phyloP scores from a whole-genome alignment of 202 grass and related monocot genomes.

The Digitaria exilis region DNA sequence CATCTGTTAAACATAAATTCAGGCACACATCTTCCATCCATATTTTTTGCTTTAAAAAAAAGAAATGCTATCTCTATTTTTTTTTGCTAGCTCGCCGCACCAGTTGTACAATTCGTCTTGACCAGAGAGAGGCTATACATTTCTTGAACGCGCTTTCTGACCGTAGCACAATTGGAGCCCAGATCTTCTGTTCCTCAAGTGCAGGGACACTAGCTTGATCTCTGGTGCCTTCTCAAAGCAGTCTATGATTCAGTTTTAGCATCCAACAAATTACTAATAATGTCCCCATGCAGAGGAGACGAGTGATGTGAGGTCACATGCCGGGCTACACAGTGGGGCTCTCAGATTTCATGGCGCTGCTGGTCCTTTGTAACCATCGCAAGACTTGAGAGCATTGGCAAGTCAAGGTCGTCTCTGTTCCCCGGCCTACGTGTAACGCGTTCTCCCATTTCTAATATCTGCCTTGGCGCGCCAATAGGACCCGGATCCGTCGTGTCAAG shows the following conservation, averaged over 20 bases:
- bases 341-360: neutral
- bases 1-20: neutral
- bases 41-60: neutral
- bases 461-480: neutral
- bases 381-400: slow-evolving; percentile 16
- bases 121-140: neutral
- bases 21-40: neutral
- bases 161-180: neutral
- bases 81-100: neutral
- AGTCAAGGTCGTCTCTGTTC: slow-evolving; percentile 47
- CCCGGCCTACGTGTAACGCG: slow-evolving; percentile 53
- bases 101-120: slow-evolving; percentile 17
- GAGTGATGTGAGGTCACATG: slow-evolving; percentile 17
- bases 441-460: slow-evolving; percentile 10
- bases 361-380: neutral
- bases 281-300: neutral
- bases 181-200: slow-evolving; percentile 31
- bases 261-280: neutral
- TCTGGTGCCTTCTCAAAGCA: neutral
- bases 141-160: slow-evolving; percentile 46
- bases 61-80: neutral
- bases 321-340: slow-evolving; percentile 18
- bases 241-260: neutral
- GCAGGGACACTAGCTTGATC: neutral
- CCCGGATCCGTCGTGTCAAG: slow-evolving; percentile 26